Base-by-base conservation (phyloP, 169 alveolate genomes). In the Cryptosporidium meleagridis region DNA sequence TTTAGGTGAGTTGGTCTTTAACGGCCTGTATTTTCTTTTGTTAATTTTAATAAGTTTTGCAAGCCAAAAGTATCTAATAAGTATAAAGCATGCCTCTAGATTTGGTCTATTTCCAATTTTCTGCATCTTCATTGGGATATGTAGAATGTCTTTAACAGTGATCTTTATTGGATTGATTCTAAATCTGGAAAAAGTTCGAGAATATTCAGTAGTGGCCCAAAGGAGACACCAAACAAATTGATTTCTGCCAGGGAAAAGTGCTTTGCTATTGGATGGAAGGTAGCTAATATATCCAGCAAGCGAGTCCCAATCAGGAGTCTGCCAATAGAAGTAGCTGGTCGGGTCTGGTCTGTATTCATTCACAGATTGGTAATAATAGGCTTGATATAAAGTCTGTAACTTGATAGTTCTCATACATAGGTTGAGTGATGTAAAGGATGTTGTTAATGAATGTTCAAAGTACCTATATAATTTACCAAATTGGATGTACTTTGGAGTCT, bases 151-250 rank as follows among this genome's bases (percentile, higher is more conserved):
- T 0, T 33, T 14, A n/a, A 65, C 89, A 23, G 1, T 51, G 29
- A 80, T 14, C 44, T 80, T 80, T 44, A 80, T 80, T 23, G 89
- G 89, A 51, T 80, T 80, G n/a, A 65, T 26, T 59, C 89, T 80
- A 48, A 44, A 80, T 41, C 48, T 69, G n/a, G 89, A 37, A 51
- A 62, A 80, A 9, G 89, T 80, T 39, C 89, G 31, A 14, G 89
- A 31, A 51, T 80, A 80, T 26, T 80, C 89, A 7, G 80, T 61
- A 10, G 80, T 45, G 16, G 69, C 14, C 89, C 89, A 80, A n/a
- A 80, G 53, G 23, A 80, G 70, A 23, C 89, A 80, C 89, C 89
- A 80, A 1, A 80, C 69, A 65, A 80, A 80, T n/a, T 80, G 89
- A 61, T 80, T 65, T 62, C 89, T 58, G 29, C 69, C 33, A 3